Base-by-base conservation (phyloP, 2,329 filamentous ascomycete genomes). In the Scedosporium boydii region DNA sequence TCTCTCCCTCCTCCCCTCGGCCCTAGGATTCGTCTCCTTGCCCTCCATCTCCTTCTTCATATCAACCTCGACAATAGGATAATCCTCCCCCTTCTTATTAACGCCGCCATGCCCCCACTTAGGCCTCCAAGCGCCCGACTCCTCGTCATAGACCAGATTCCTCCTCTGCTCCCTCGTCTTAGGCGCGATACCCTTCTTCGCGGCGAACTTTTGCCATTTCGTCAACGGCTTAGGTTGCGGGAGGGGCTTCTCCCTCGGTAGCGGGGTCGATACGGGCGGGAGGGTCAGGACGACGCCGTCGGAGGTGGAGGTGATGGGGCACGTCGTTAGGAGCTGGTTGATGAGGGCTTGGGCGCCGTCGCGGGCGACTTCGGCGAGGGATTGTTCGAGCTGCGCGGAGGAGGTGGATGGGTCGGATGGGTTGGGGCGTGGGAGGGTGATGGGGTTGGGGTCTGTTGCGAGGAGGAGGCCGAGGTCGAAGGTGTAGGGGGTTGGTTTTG, bases 201-300 rank as follows among this genome's bases (percentile, higher is more conserved):
- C 89, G 56, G 95, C 95, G 78, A 99, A 99, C 71, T 88, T 86
- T 80, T 96, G 88, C 95, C 95, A 99, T 75, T 92, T 96, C 64
- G 93, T 98, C 68, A 88, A 88, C 63, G 87, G 80, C 78, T 93
- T 95, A 68, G 87, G 83, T 62, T 86, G 82, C 1, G 95, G 95
- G 7, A 98, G 80, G 9, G 91, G 91, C 77, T 99, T 98, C 78
- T 97, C 93, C 68, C 95, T 89, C 26, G 95, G 95, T 3, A 98
- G 81, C 0, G 80, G 75, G 1, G 89, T 96, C 21, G 83, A 78
- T 0, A 86, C 80, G 0, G 82, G 74, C 0, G 95, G 95, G 0
- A 99, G 87, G 16, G 84, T 81, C 61, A 98, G 85, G 59, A 93
- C 85, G 1, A 98, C 90, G 68, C 92, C 83, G 42, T 84, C 82